Evolutionary conservation across 768 basidiomycete genomes (phyloP).

Genomic region (Suillus plorans): DNA sequence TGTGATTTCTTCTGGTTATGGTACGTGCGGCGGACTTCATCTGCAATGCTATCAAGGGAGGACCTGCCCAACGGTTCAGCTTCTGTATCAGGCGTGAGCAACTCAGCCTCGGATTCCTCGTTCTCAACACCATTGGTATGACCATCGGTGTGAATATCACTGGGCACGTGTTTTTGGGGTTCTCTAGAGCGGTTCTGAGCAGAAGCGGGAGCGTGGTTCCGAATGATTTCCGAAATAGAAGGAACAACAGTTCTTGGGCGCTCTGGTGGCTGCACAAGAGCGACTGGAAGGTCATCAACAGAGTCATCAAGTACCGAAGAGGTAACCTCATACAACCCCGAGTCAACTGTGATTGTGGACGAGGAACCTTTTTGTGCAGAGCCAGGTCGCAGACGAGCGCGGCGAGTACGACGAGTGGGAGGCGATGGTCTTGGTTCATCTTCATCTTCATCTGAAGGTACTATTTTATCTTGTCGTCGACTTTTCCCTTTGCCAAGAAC

Average conservation of each 20-base stretch:
- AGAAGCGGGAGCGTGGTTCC: constrained; percentile 66
- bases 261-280: constrained; percentile 22
- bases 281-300: constrained; percentile 10
- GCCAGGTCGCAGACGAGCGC: constrained; percentile 19
- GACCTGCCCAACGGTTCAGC: constrained; percentile 72
- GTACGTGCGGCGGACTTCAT: constrained; percentile 74
- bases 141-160: constrained; percentile 47
- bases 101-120: constrained; percentile 50
- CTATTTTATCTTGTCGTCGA: constrained; percentile 20
- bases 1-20: constrained; percentile 48
- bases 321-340: constrained; percentile 18
- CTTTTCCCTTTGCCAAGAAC: constrained; percentile 55
- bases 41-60: constrained; percentile 84
- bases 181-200: constrained; percentile 50
- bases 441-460: constrained; percentile 58
- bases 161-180: constrained; percentile 44
- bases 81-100: constrained; percentile 54
- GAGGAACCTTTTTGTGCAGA: constrained; percentile 26
- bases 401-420: constrained; percentile 10
- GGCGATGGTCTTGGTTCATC: constrained; percentile 23
- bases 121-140: constrained; percentile 52
- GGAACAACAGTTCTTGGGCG: constrained; percentile 57
- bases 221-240: constrained; percentile 88
- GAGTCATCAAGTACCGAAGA: constrained; percentile 11
- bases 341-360: constrained; percentile 32